Conservation (phyloP, 83 land plant species). For the Isoetes engelmannii region DNA sequence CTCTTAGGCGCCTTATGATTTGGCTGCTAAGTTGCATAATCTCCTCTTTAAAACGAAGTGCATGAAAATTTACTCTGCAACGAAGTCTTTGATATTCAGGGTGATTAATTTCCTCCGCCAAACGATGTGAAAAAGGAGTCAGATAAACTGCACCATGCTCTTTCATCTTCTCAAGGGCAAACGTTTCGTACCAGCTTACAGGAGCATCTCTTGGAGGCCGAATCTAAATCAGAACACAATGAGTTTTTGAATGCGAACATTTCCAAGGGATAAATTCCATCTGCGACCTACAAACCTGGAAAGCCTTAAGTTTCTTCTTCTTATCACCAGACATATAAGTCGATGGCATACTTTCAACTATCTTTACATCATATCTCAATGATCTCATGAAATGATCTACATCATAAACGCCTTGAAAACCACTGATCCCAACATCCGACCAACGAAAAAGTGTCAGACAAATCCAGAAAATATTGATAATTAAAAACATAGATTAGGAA, state of each 20-base stretch:
- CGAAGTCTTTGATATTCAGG: slow-evolving; percentile 77
- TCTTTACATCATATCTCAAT: slow-evolving; percentile 59
- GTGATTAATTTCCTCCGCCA: slow-evolving; percentile 80
- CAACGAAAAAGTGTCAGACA: not conserved
- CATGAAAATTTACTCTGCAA: slow-evolving; percentile 90
- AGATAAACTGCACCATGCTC: slow-evolving; percentile 85
- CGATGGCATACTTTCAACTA: slow-evolving; percentile 63
- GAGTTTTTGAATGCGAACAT: no score
- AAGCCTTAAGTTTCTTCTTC: slow-evolving; percentile 66
- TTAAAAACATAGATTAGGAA: not conserved
- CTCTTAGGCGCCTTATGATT: slow-evolving; percentile 60
- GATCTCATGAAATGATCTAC: slow-evolving; percentile 79
- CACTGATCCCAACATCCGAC: slow-evolving; percentile 40
- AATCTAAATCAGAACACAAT: slow-evolving; percentile 30
- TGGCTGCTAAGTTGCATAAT: slow-evolving; percentile 62
- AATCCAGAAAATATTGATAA: not conserved
- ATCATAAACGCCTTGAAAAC: slow-evolving; percentile 87
- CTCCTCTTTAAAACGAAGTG: slow-evolving; percentile 68
- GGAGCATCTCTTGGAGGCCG: slow-evolving; percentile 90
- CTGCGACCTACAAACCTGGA: slow-evolving; percentile 45
- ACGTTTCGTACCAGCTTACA: slow-evolving; percentile 68
- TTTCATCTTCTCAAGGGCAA: slow-evolving; percentile 82
- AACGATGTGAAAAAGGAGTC: slow-evolving; percentile 89
- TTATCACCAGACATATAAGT: slow-evolving; percentile 44
- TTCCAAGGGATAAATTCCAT: no score